Conservation (phyloP, 1,139 yeast species). For the Taphrina flavorubra region DNA sequence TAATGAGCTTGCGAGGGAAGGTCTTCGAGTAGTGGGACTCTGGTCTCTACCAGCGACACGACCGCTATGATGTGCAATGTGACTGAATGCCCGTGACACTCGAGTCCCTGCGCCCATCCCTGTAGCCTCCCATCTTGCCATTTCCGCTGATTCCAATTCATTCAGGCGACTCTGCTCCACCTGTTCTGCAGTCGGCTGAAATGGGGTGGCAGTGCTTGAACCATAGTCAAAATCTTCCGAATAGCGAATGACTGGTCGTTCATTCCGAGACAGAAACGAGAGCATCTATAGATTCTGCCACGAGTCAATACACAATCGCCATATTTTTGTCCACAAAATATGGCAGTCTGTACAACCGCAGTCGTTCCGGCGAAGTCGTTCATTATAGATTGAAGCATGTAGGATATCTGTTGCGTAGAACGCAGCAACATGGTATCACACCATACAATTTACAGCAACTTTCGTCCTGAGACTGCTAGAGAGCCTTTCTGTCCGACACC, state of each 20-base stretch:
- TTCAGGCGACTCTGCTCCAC: slow-evolving; percentile 33
- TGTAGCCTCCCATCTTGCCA: slow-evolving; percentile 20
- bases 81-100: neutral
- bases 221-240: slow-evolving; percentile 1
- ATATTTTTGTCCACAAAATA: too few relatives aligned
- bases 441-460: too few relatives aligned
- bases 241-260: slow-evolving; percentile 1
- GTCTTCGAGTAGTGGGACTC: neutral
- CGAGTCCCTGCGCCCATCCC: neutral
- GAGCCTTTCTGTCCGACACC: too few relatives aligned
- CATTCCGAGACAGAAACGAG: neutral
- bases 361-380: too few relatives aligned
- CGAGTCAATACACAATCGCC: too few relatives aligned
- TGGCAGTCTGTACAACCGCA: neutral
- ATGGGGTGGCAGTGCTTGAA: neutral
- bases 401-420: too few relatives aligned
- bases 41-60: neutral
- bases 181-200: slow-evolving; percentile 17
- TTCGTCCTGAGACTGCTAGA: too few relatives aligned
- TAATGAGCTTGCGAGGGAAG: neutral
- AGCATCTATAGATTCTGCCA: neutral
- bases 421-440: too few relatives aligned
- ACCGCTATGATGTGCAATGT: neutral
- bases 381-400: too few relatives aligned
- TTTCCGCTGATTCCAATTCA: slow-evolving; percentile 20